Evolutionary conservation across 768 basidiomycete genomes (phyloP).

Genomic region (Trichaptum fuscoviolaceum): DNA sequence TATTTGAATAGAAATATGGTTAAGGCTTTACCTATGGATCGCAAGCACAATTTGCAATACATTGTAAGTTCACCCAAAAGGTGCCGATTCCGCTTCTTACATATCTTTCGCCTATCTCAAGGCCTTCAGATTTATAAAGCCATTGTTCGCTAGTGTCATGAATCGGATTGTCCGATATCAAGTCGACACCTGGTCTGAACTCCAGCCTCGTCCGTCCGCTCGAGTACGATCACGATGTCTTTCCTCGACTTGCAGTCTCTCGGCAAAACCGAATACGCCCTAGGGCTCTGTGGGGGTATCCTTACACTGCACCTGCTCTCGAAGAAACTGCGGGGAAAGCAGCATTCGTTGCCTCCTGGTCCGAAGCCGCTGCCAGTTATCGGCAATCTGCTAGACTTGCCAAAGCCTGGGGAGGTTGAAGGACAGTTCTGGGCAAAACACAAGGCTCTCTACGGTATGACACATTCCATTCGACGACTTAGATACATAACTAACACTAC

Average conservation of each 20-base stretch:
- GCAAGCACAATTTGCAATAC: no score
- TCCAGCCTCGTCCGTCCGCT: no score
- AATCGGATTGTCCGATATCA: no score
- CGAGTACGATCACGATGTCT: neutral
- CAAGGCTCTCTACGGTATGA: neutral
- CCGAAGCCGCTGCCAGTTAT: constrained; percentile 47
- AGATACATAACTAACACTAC: neutral
- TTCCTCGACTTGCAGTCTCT: neutral
- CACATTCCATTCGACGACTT: no score
- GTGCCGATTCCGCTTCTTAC: no score
- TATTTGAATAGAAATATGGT: no score
- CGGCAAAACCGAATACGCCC: neutral
- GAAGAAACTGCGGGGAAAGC: neutral
- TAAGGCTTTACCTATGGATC: no score
- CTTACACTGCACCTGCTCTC: neutral
- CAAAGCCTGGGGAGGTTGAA: constrained; percentile 25
- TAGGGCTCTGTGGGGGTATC: neutral
- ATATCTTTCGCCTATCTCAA: no score
- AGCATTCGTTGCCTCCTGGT: constrained; percentile 46
- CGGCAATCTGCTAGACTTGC: constrained; percentile 48
- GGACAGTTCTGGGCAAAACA: constrained; percentile 25
- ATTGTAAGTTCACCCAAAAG: no score
- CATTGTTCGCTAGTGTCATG: no score
- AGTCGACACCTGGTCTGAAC: no score
- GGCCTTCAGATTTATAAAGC: no score